Base-by-base conservation (phyloP, 2,329 filamentous ascomycete genomes). In the Amesomyces nigricolor region DNA sequence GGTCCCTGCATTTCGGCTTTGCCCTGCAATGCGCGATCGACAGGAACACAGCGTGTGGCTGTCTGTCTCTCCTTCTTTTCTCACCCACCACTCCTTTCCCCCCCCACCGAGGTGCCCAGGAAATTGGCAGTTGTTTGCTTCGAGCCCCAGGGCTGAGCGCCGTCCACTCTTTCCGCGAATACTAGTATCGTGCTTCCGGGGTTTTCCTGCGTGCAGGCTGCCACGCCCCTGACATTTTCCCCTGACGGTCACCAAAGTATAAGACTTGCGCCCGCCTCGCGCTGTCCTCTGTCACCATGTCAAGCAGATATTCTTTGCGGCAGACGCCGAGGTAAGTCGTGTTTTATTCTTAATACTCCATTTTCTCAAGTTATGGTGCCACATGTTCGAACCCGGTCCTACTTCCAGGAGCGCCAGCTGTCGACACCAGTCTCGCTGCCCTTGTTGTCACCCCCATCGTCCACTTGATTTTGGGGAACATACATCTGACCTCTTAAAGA, bases 251-350 rank as follows among this genome's bases (percentile, higher is more conserved):
- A 40, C 19, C 4, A 37, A 26, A 29, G 14, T 50, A 54, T 56
- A 58, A 58, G 57, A 46, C 39, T 16, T 42, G 40, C 52, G 50
- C 47, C 39, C 43, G 26, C 45, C 30, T 50, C 51, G 54, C 54
- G 44, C 48, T 32, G 17, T 9, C 37, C 16, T 29, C 30, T 39
- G 32, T 58, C 58, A 60, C 37, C 16, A 69, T 69, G 67, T 65
- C 67, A 26, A 54, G 61, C 26, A 61, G 67, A 60, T 70, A 70
- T 46, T 70, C 67, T 8, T 54, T 70, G 17, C 58, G 67, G 47
- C 66, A 68, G 53, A 70, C 67, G 39, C 67, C 67, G 2, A 66
- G 65, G 67, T 69, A 58, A 61, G 67, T 56, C 8, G 16, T 30
- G n/a, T 26, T 16, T n/a, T 22, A 17, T 44, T 42, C 40, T 16